Base-by-base conservation (phyloP, 2,329 filamentous ascomycete genomes). In the Cryphonectria naterciae region DNA sequence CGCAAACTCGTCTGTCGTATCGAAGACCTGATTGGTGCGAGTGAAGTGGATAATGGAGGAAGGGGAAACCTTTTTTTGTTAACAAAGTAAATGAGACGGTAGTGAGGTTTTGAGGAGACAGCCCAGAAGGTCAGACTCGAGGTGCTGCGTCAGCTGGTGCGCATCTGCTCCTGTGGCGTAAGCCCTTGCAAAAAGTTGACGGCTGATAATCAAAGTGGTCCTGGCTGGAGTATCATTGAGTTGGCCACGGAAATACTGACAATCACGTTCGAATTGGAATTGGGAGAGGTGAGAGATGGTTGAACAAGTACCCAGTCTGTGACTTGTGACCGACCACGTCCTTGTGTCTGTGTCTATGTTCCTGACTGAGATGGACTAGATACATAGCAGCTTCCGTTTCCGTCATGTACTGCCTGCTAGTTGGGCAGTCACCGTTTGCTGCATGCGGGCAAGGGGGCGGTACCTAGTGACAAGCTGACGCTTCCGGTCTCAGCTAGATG, bases 391-490 rank as follows among this genome's bases (percentile, higher is more conserved):
- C 62, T 52, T 58, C 56, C 66, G 25, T 1, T 54, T 62, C 22
- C 43, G 41, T 68, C 37, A 22, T 39, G 62, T 64, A 58, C 65
- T 68, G 66, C 32, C 28, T 61, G 63, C 69, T 71, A 56, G 70
- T 69, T 69, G 70, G 67, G 64, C 67, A 62, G 39, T 64, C 54
- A 43, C 32, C 32, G 54, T 67, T 66, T 66, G 62, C 67, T 64
- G 65, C 43, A 71, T 66, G 67, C 70, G 43, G 19, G 43, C 41
- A 65, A 49, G 63, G 63, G 6, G 63, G 6, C 32, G 28, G 61
- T 43, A 64, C 37, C 37, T 64, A 28, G 41, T 43, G n/a, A 43
- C 61, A 64, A 39, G 61, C 61, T 63, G 61, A n/a, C 61, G 61
- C 61, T 64, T 64, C 10, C 61, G 61, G 61, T n/a, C 25, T 58